phyloP scores from a whole-genome alignment of 2,329 filamentous ascomycete species.

The Lachnum nothofagi region DNA sequence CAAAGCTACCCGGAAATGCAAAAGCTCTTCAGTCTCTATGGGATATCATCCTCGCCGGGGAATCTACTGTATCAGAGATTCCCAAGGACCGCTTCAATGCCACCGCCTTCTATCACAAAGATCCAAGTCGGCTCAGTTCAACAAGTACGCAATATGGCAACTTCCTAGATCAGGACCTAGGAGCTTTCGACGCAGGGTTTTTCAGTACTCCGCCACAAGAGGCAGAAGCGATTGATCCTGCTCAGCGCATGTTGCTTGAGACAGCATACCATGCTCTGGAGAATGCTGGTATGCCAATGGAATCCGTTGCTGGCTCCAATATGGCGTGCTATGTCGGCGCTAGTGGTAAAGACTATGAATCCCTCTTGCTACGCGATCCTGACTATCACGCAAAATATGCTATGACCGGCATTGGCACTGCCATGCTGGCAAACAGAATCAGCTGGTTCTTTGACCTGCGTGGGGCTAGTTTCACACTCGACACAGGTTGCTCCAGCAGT shows the following conservation, averaged over 20 bases:
- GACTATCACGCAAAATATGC: too few species aligned
- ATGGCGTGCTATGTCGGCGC: conserved; percentile 41
- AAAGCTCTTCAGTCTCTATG: conserved; percentile 58
- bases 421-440: conserved; percentile 43
- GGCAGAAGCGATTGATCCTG: conserved; percentile 21
- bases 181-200: conserved; percentile 11
- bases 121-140: conserved; percentile 28
- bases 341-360: conserved; percentile 21
- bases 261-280: conserved; percentile 46
- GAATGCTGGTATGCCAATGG: conserved; percentile 6
- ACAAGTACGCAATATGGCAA: conserved; percentile 32
- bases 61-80: conserved; percentile 48
- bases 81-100: conserved; percentile 41
- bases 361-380: too few species aligned
- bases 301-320: conserved; percentile 4
- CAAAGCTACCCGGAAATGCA: conserved; percentile 47
- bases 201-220: conserved; percentile 21
- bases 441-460: conserved; percentile 44
- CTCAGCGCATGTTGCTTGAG: conserved; percentile 30
- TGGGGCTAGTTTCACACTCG: conserved; percentile 38
- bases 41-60: conserved; percentile 66
- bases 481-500: conserved; percentile 42
- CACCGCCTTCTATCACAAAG: conserved; percentile 38
- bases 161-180: conserved; percentile 6
- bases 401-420: too few species aligned